Evolutionary conservation across 140 eudicot species (phyloP), one percentile per base, ranked within the genome.

Genomic region (Stevia rebaudiana): DNA sequence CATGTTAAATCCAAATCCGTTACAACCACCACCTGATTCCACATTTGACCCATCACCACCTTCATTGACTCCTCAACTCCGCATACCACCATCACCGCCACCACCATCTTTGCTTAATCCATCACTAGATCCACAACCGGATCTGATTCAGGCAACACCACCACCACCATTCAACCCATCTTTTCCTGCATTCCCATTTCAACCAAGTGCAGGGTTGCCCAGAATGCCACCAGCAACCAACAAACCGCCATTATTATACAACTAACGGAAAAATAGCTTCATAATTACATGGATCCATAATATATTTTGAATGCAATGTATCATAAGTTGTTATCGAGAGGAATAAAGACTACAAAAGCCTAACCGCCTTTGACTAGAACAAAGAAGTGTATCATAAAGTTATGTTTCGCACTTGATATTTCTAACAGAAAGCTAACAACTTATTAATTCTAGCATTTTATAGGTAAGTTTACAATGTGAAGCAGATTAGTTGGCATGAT

Each of bases 171-270:
- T 61, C 16, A 63, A 78, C 11, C 55, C 79, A 30, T 76, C 73
- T 10, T 25, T 84, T 42, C 92, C 85, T 22, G 83, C 83, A 39
- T 76, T 84, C 59, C 94, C 92, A 11, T 73, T 73, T 11, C 67
- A 65, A 42, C 78, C 78, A 35, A 37, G 73, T 6, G 81, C 85
- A 52, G 96, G 85, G 11, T 64, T 82, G 62, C 97, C 97, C 9
- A 77, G 86, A 61, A 76, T 55, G 63, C 91, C 91, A 31, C 95
- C 90, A 16, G 71, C 76, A 44, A 47, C 42, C 33, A 28, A 2
- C 40, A 54, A 12, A 54, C 61, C 61, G 3, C 61, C 41, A 28
- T 54, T 28, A 54, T 30, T 28, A 13, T 28, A 54, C 61, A 54
- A 28, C 12, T 28, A 54, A 54, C n/a, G 5, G 40, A 12, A 28